Base-by-base conservation (phyloP, 139 green algal species). In the Microglena sp. region DNA sequence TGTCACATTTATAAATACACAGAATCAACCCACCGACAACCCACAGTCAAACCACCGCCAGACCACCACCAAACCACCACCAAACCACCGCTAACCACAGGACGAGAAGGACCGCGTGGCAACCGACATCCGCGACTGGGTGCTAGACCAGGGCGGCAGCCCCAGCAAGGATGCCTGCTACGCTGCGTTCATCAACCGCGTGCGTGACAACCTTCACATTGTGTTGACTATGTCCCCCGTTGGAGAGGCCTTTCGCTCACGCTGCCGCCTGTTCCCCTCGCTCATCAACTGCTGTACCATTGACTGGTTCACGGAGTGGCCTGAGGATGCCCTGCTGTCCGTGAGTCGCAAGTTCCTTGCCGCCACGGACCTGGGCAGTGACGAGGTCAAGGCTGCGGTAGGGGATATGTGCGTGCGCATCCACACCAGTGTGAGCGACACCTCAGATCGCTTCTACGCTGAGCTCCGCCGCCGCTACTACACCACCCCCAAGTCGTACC, bases 271-370 rank as follows among this genome's bases (percentile, higher is more conserved):
- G 76, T 90, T 91, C 76, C 87, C 87, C 2, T 84, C 76, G 4
- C 82, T 94, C 64, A 87, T 92, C 72, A 89, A 89, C 73, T 92
- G 84, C 78, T 87, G 76, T 71, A 94, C 85, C 56, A 92, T 94
- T 63, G 82, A 91, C 66, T 92, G 85, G 85, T 92, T 81, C 72
- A 81, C 45, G 26, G 67, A 68, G 60, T 75, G 76, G 64, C 66
- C 72, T n/a, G 45, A 76, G 57, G 73, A 82, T 1, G 78, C 78
- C 33, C 68, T 85, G 55, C 63, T 86, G 57, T 79, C 70, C 34
- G 85, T 91, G 5, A 78, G 64, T 26, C 70, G 69, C 31, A 84
- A 83, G 65, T 87, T 94, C 64, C 76, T 91, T 59, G 74, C 57
- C n/a, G 64, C 53, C 27, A 77, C 83, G 8, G 80, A 92, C 43